Percentiles rank a stretch among this genome's conserved stretches.
These are phyloP conservation scores for Solanum bukasovii DNA, from an alignment of 257 asterid genomes.

Conservation along the genomic window DNA sequence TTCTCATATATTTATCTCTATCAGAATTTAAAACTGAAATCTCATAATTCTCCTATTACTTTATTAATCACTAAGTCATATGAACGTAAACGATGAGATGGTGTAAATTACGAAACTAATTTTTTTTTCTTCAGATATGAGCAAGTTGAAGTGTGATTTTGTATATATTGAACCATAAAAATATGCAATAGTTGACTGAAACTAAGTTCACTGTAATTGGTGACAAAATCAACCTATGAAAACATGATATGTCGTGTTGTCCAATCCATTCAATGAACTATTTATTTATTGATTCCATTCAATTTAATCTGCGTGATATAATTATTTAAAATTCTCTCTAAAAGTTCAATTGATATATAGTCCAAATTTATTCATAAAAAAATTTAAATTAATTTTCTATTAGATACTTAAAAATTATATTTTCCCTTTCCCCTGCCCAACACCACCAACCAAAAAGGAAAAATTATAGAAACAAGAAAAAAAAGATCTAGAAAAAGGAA, in stretches of 20 bases:
- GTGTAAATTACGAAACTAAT: rapidly evolving
- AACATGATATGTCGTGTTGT: background rate
- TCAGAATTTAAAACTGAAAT: too few species aligned
- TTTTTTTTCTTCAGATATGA: too few species aligned
- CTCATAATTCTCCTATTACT: too few species aligned
- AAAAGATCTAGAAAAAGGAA: background rate
- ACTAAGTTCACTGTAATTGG: background rate
- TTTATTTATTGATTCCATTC: background rate
- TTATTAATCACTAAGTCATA: background rate
- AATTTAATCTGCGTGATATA: background rate
- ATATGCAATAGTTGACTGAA: background rate
- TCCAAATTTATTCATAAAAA: background rate
- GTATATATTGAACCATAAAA: background rate
- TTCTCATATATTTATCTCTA: background rate
- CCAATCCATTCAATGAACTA: background rate
- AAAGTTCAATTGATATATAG: background rate
- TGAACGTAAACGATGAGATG: too few species aligned
- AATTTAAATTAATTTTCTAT: background rate
- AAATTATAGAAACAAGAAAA: background rate
- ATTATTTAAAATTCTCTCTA: background rate
- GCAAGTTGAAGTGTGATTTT: background rate
- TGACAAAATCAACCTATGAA: background rate
- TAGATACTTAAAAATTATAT: background rate
- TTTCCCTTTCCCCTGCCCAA: background rate
- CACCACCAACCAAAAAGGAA: background rate